phyloP scores from a whole-genome alignment of 2,329 filamentous ascomycete species.

The Tolypocladium tundrense region DNA sequence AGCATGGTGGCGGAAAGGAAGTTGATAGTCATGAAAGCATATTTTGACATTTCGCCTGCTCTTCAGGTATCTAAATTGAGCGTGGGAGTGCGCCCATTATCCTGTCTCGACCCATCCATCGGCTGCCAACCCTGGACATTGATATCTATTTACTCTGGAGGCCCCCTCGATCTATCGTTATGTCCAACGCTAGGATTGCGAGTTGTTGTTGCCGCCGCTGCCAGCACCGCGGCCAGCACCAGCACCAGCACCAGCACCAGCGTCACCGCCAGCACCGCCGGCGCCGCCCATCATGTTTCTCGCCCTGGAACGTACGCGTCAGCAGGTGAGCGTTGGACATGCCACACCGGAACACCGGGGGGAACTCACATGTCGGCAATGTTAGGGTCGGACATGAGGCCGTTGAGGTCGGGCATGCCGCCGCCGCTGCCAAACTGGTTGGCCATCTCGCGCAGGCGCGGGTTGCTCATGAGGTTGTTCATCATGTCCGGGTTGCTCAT shows the following conservation, averaged over 20 bases:
- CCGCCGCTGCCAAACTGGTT: conserved; percentile 65
- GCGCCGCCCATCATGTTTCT: conserved; percentile 35
- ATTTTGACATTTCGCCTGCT: conserved; percentile 3
- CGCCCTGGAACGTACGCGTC: conserved; percentile 20
- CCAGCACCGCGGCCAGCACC: conserved; percentile 14
- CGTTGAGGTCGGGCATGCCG: conserved; percentile 79
- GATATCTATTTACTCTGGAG: not conserved
- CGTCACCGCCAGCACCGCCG: not conserved
- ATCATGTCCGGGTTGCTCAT: conserved; percentile 96
- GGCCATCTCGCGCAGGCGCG: conserved; percentile 77
- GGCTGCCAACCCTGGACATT: not conserved
- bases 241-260: not conserved
- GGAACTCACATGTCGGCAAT: conserved; percentile 85
- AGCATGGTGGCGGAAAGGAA: not conserved
- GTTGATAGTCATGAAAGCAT: not conserved
- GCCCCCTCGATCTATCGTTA: not conserved
- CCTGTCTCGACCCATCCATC: not conserved
- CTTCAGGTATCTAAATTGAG: not conserved
- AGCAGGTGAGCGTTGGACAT: not conserved
- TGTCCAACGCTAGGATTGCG: not conserved
- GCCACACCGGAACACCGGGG: not conserved
- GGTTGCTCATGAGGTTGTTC: conserved; percentile 90
- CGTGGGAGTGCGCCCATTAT: not conserved
- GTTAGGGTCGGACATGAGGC: conserved; percentile 83
- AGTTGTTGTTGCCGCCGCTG: conserved; percentile 5